Percentiles rank a stretch among this genome's conserved stretches.
Conservation (phyloP, 371 early-diverging fungal species). For the Mucor indicus region DNA sequence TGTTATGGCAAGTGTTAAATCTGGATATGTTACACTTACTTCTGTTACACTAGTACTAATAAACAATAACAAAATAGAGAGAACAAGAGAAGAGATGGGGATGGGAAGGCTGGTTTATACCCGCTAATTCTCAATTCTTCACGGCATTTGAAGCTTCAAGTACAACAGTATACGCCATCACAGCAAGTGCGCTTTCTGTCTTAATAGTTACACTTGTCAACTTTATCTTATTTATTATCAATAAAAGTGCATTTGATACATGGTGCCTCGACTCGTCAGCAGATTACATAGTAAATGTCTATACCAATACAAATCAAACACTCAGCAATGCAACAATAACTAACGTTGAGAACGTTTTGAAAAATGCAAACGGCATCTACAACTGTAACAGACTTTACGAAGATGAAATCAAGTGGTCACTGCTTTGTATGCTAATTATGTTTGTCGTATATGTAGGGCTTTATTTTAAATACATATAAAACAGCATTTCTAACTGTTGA, state of each 20-base stretch:
- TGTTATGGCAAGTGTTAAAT: neutral
- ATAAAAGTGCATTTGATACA: slow-evolving; percentile 5
- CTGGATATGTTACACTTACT: no score
- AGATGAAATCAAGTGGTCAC: slow-evolving; percentile 43
- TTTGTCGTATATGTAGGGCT: slow-evolving; percentile 39
- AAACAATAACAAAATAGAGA: no score
- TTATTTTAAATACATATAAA: no score
- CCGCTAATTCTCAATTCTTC: no score
- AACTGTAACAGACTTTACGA: slow-evolving; percentile 41
- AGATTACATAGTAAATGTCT: slow-evolving; percentile 1
- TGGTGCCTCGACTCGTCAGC: slow-evolving; percentile 18
- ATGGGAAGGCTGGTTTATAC: no score
- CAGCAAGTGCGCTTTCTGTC: slow-evolving; percentile 16
- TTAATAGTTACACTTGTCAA: slow-evolving; percentile 16
- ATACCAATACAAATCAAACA: neutral
- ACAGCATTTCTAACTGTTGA: neutral
- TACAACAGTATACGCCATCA: slow-evolving; percentile 10
- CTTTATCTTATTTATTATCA: slow-evolving; percentile 17
- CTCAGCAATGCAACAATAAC: neutral
- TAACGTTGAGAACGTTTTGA: neutral
- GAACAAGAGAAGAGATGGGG: no score
- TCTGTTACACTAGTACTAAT: no score
- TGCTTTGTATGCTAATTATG: slow-evolving; percentile 33
- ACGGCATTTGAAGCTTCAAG: neutral
- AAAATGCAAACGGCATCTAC: slow-evolving; percentile 24